Percentiles rank a stretch among this genome's conserved stretches.
These are phyloP conservation scores for Nyssa sinensis DNA, from an alignment of 148 eudicot species.

Conservation along the genomic window DNA sequence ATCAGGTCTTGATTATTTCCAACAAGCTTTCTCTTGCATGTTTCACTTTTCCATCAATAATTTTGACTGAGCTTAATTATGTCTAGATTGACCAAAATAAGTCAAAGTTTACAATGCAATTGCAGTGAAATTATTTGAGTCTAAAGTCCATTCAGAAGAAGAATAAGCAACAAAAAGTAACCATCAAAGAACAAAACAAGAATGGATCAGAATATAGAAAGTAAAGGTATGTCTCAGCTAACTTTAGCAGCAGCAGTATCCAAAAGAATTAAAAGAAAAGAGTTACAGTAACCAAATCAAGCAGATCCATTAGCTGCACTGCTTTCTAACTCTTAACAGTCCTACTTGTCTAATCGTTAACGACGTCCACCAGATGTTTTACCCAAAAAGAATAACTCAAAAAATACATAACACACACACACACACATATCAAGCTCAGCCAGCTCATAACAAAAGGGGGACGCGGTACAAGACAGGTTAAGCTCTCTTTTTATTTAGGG, in stretches of 20 bases:
- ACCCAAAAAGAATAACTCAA: not conserved
- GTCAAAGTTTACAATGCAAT: not conserved
- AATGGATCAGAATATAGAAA: not conserved
- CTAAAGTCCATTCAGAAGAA: no score
- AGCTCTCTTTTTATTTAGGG: not conserved
- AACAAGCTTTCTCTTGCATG: no score
- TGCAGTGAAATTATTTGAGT: not conserved
- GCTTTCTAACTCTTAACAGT: not conserved
- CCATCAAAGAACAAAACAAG: not conserved
- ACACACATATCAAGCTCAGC: not conserved
- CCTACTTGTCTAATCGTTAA: not conserved
- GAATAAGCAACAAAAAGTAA: no score
- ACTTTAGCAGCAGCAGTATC: not conserved
- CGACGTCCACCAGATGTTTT: not conserved
- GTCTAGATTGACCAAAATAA: not conserved
- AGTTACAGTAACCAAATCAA: not conserved
- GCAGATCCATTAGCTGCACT: not conserved
- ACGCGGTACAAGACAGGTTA: not conserved
- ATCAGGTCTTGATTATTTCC: no score
- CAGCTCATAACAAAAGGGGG: not conserved
- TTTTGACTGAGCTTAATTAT: not conserved
- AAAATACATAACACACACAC: not conserved
- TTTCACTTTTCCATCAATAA: not conserved
- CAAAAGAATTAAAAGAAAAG: not conserved
- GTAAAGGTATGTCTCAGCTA: not conserved